phyloP scores from a whole-genome alignment of 192 early-diverging fungal species.

The Polychytrium aggregatum region DNA sequence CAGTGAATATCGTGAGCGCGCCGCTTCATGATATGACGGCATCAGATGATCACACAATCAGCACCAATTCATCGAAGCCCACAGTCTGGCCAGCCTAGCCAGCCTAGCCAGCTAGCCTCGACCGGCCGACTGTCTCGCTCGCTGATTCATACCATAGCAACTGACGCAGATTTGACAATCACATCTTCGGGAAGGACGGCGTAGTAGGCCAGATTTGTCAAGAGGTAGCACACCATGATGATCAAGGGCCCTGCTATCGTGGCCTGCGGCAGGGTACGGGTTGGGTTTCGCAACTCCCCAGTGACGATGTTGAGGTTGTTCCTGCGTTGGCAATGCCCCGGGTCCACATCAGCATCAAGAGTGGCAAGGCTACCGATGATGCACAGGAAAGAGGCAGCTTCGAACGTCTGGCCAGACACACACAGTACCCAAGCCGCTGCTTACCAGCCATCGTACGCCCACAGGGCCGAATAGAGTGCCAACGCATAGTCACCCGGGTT shows the following conservation, averaged over 20 bases:
- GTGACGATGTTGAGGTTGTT: constrained; percentile 41
- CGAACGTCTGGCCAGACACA: too few relatives aligned
- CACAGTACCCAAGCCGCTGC: too few relatives aligned
- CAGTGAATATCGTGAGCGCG: too few relatives aligned
- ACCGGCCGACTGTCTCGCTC: background rate
- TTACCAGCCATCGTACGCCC: constrained; percentile 45
- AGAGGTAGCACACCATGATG: constrained; percentile 29
- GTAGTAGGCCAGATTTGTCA: constrained; percentile 34
- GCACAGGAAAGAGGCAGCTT: constrained; percentile 14
- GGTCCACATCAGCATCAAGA: background rate
- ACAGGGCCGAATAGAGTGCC: constrained; percentile 55
- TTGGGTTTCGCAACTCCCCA: constrained; percentile 33
- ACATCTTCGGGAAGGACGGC: constrained; percentile 19
- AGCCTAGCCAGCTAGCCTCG: too few relatives aligned
- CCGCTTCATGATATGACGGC: too few relatives aligned
- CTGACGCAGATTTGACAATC: background rate
- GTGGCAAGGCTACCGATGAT: background rate
- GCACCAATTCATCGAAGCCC: too few relatives aligned
- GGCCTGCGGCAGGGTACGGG: constrained; percentile 28
- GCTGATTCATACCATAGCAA: background rate
- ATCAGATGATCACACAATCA: too few relatives aligned
- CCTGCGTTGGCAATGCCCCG: constrained; percentile 7
- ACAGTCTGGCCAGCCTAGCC: too few relatives aligned
- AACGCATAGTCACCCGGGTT: constrained; percentile 58
- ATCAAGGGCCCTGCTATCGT: constrained; percentile 23